These are phyloP conservation scores for Nitzschia putrida DNA, from an alignment of 108 stramenopile genomes.

Conservation along the genomic window DNA sequence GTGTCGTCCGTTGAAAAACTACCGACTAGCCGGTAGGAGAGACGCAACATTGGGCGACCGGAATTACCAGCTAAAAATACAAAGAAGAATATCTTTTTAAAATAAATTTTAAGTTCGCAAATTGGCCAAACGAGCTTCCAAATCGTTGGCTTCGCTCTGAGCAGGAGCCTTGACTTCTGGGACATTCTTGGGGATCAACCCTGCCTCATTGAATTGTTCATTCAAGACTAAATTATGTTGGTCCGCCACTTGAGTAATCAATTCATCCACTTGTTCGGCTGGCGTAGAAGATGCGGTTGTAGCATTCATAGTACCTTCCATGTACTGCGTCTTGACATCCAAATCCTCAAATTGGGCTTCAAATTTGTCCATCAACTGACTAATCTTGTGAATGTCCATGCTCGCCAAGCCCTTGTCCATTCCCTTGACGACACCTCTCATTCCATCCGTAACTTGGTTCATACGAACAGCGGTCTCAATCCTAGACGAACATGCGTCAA, in stretches of 20 bases:
- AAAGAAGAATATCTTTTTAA: too few species aligned
- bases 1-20: too few species aligned
- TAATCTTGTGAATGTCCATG: slow-evolving; percentile 96
- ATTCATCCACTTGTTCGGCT: slow-evolving; percentile 91
- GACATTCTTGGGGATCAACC: slow-evolving; percentile 75
- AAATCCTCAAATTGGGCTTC: slow-evolving; percentile 99
- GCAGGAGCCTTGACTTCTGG: slow-evolving; percentile 56
- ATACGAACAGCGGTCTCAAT: slow-evolving; percentile 97
- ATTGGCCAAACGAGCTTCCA: slow-evolving; percentile 85
- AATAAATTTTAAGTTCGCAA: slow-evolving; percentile 50
- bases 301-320: slow-evolving; percentile 95
- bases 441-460: slow-evolving; percentile 88
- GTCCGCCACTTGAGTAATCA: slow-evolving; percentile 93
- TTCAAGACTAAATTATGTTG: slow-evolving; percentile 86
- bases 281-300: slow-evolving; percentile 95
- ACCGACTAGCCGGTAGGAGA: too few species aligned
- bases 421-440: slow-evolving; percentile 91
- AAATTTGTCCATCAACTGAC: slow-evolving; percentile 92
- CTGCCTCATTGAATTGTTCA: slow-evolving; percentile 76
- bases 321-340: slow-evolving; percentile 94
- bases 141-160: slow-evolving; percentile 58
- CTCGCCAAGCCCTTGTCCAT: slow-evolving; percentile 88
- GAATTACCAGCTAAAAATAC: too few species aligned
- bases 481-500: slow-evolving; percentile 94
- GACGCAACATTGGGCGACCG: too few species aligned